Evolutionary conservation across 2,329 filamentous ascomycete genomes (phyloP).

Genomic region (Fusarium mexicanum): DNA sequence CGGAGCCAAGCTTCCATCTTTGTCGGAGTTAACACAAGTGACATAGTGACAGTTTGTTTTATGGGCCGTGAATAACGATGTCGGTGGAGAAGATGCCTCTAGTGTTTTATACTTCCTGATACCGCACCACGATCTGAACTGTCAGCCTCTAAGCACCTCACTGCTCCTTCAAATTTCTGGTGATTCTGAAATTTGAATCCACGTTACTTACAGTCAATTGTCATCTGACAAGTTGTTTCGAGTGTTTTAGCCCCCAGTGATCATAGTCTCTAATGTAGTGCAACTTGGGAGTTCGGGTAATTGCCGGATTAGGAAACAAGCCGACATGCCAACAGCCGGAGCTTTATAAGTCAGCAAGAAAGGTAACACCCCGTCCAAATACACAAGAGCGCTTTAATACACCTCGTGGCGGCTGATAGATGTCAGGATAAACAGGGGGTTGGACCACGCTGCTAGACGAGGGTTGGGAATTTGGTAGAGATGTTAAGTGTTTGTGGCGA

Average conservation of each 20-base stretch:
- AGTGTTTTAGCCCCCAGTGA: background rate
- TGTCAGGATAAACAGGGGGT: background rate
- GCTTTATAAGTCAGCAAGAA: background rate
- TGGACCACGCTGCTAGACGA: background rate
- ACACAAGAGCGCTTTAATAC: fast-evolving
- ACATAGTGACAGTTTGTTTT: background rate
- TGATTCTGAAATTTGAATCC: fast-evolving
- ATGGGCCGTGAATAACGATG: too few species aligned
- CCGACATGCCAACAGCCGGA: background rate
- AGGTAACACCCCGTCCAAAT: background rate
- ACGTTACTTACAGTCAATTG: fast-evolving
- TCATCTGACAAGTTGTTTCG: background rate
- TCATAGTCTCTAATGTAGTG: background rate
- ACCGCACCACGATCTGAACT: too few species aligned
- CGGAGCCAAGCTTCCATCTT: background rate
- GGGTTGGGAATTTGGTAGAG: background rate
- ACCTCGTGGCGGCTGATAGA: background rate
- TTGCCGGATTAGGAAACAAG: background rate
- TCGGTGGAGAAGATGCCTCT: background rate
- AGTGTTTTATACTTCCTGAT: background rate
- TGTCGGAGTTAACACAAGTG: background rate
- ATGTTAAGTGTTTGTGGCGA: background rate
- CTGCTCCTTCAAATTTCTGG: background rate
- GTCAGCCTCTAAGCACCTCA: background rate
- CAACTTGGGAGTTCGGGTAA: background rate